Base-by-base conservation (phyloP, 2,329 filamentous ascomycete genomes). In the Leptoxyphium fumago region DNA sequence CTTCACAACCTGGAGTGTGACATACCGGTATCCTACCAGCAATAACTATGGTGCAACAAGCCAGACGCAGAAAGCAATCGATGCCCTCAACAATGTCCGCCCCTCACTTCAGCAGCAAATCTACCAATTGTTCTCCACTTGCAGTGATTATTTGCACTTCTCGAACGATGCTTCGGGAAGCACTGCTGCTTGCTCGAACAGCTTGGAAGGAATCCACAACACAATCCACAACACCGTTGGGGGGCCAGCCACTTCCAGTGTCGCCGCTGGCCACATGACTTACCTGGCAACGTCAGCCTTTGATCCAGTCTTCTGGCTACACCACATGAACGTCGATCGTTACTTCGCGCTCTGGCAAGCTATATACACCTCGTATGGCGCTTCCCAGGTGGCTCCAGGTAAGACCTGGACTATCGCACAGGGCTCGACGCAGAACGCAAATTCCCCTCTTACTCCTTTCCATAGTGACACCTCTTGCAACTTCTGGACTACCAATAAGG, bases 401-500 rank as follows among this genome's bases (percentile, higher is more conserved):
- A 46, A 44, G 41, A 58, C 55, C 10, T 60, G 56, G 55, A 58
- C 56, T 10, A 53, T 59, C 39, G 48, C 49, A 2, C 38, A 43
- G 28, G 57, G 57, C 30, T 46, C 46, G 10, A 54, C 45, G 6
- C 50, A 53, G 40, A 40, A 50, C 15, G 38, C 43, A 0, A 30
- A 50, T 39, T 54, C 55, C 10, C 48, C 50, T 2, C 43, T 59
- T 14, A 75, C 75, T 1, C 84, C 84, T 0, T 88, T 88, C 60
- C 78, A 75, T 52, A 64, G 71, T 41, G 68, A 72, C 42, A 55
- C 61, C 2, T 65, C 71, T 44, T 76, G 77, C 40, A 69, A 68
- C 2, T 84, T 82, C 60, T 87, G 80, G 78, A 80, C 72, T 9
- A 81, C 81, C 1, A 72, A 78, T 45, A 69, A 67, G 48, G 71